Conservation (phyloP, 2,329 filamentous ascomycete species). For the Phaeomoniella chlamydospora region DNA sequence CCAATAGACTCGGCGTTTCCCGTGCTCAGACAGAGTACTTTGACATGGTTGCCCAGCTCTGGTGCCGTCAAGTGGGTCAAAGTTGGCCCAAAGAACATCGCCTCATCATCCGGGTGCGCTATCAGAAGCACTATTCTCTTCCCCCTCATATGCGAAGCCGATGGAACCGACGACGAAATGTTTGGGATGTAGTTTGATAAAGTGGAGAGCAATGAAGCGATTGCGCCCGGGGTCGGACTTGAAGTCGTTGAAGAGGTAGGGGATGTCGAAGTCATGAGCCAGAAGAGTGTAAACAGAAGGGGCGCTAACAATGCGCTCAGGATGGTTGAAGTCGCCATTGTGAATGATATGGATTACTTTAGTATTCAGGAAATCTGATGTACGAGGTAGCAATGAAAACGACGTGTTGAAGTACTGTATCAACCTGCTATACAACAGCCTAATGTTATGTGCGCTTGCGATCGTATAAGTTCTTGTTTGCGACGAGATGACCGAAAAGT, state of each 20-base stretch:
- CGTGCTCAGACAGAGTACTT: slow-evolving; percentile 83
- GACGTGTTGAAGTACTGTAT: neutral
- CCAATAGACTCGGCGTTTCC: slow-evolving; percentile 81
- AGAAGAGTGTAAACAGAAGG: neutral
- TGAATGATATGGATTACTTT: neutral
- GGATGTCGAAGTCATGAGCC: neutral
- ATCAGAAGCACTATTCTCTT: slow-evolving; percentile 88
- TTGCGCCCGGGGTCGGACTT: neutral
- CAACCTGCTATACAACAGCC: neutral
- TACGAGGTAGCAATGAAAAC: neutral
- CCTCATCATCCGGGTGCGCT: slow-evolving; percentile 95
- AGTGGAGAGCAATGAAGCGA: neutral
- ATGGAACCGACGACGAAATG: slow-evolving; percentile 1
- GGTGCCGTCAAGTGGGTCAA: slow-evolving; percentile 72
- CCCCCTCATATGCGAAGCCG: slow-evolving; percentile 6
- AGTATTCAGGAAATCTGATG: neutral
- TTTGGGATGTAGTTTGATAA: neutral
- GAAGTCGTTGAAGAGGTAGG: neutral
- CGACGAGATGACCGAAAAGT: no score
- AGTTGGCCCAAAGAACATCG: slow-evolving; percentile 96
- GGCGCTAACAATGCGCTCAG: neutral
- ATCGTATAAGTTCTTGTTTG: neutral
- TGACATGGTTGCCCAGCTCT: slow-evolving; percentile 73
- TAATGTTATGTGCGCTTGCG: neutral
- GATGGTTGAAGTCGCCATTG: neutral